Evolutionary conservation across 345 rosid species (phyloP).

Genomic region (Xanthoceras sorbifolium): DNA sequence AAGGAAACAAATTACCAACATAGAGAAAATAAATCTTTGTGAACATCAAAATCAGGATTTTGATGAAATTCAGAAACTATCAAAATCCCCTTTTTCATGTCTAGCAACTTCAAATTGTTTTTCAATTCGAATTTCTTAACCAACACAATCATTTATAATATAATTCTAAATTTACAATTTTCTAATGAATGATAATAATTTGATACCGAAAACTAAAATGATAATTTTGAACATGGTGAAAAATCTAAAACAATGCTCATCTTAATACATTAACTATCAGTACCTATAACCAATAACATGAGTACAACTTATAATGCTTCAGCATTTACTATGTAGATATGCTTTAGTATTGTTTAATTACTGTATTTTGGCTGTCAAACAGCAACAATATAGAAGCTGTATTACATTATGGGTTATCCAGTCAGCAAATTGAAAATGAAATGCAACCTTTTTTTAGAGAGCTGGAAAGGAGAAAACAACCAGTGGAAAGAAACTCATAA

Average conservation of each 20-base stretch:
- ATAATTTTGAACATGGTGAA: background rate
- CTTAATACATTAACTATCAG: background rate
- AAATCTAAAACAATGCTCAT: background rate
- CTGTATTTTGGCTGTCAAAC: background rate
- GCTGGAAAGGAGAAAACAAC: background rate
- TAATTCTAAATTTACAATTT: background rate
- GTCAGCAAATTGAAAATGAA: background rate
- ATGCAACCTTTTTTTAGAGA: background rate
- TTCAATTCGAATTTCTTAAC: background rate
- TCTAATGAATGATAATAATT: background rate
- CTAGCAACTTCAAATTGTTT: background rate
- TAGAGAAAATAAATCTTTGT: background rate
- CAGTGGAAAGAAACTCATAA: background rate
- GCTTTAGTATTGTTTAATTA: background rate
- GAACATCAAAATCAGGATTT: background rate
- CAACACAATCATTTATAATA: background rate
- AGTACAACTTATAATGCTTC: background rate
- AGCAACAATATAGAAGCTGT: background rate
- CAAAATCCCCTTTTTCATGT: background rate
- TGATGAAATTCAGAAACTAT: background rate
- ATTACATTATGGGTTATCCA: background rate
- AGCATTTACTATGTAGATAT: background rate
- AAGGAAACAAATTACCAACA: conserved; percentile 12
- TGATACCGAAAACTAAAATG: background rate
- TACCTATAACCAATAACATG: background rate